Percentiles rank a stretch among this genome's conserved stretches.
Conservation (phyloP, 768 basidiomycete species). For the Leccinum longicurvipes region DNA sequence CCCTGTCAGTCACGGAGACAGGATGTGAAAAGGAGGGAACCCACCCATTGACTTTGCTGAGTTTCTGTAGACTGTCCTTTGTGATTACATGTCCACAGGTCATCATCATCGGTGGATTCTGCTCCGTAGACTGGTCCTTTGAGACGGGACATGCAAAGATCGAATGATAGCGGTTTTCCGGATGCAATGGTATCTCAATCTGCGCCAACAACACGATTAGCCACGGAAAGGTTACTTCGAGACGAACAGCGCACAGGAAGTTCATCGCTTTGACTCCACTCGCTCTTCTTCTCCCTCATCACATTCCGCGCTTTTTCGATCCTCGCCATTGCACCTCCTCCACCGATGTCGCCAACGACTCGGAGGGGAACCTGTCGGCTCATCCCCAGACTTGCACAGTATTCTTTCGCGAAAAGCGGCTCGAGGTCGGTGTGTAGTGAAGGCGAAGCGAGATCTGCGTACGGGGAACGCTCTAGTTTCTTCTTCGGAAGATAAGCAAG, state of each 20-base stretch:
- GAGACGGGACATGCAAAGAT: conserved; percentile 98
- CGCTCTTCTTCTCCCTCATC: conserved; percentile 89
- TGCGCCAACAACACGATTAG: conserved; percentile 30
- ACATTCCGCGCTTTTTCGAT: conserved; percentile 94
- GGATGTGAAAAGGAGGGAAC: conserved; percentile 36
- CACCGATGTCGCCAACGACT: conserved; percentile 91
- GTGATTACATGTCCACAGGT: conserved; percentile 93
- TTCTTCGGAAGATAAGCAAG: conserved; percentile 67
- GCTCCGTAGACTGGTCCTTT: conserved; percentile 91
- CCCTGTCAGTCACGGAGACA: background rate
- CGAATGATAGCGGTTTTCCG: conserved; percentile 91
- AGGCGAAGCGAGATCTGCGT: conserved; percentile 69
- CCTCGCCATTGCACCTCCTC: conserved; percentile 83
- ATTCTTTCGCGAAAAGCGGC: conserved; percentile 84
- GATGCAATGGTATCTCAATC: conserved; percentile 91
- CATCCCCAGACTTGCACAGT: conserved; percentile 83
- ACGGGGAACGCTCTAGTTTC: conserved; percentile 66
- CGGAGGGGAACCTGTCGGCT: conserved; percentile 84
- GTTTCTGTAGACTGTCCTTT: conserved; percentile 84
- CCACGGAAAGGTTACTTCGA: background rate
- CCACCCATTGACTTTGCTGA: conserved; percentile 81
- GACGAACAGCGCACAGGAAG: conserved; percentile 58
- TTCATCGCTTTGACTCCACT: conserved; percentile 88
- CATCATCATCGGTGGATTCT: conserved; percentile 98
- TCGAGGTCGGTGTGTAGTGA: conserved; percentile 75